phyloP scores from a whole-genome alignment of 306 rosid genomes.

The Glycine soja region DNA sequence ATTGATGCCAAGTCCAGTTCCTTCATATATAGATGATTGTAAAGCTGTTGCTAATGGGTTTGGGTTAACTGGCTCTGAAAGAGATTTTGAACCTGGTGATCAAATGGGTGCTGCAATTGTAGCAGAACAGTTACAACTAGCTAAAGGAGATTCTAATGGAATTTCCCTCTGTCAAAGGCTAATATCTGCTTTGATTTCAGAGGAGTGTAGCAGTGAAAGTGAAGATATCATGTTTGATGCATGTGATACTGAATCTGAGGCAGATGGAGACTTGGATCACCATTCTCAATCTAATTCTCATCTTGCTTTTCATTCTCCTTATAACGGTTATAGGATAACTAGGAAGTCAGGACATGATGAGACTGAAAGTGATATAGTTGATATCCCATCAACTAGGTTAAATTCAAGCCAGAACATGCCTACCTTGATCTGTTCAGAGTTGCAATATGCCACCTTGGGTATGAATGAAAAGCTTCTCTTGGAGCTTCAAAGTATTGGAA shows the following conservation, averaged over 20 bases:
- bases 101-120: slow-evolving; percentile 56
- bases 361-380: slow-evolving; percentile 52
- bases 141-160: slow-evolving; percentile 59
- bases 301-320: slow-evolving; percentile 65
- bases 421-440: slow-evolving; percentile 62
- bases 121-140: slow-evolving; percentile 55
- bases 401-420: slow-evolving; percentile 54
- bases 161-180: slow-evolving; percentile 86
- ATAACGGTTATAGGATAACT: slow-evolving; percentile 62
- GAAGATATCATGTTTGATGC: slow-evolving; percentile 63
- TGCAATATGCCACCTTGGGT: slow-evolving; percentile 68
- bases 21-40: slow-evolving; percentile 59
- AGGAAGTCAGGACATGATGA: slow-evolving; percentile 60
- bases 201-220: slow-evolving; percentile 65
- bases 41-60: slow-evolving; percentile 57
- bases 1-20: slow-evolving; percentile 54
- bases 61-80: slow-evolving; percentile 52
- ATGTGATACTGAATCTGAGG: slow-evolving; percentile 63
- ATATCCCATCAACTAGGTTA: slow-evolving; percentile 52
- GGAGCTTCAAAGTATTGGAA: slow-evolving; percentile 90
- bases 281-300: slow-evolving; percentile 55
- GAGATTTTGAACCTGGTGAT: slow-evolving; percentile 47
- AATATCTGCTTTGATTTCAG: slow-evolving; percentile 80
- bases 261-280: slow-evolving; percentile 68
- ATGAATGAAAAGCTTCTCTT: slow-evolving; percentile 76